These are phyloP conservation scores for Aschersonia sp. DNA, from an alignment of 2,329 filamentous ascomycete genomes.

Conservation along the genomic window DNA sequence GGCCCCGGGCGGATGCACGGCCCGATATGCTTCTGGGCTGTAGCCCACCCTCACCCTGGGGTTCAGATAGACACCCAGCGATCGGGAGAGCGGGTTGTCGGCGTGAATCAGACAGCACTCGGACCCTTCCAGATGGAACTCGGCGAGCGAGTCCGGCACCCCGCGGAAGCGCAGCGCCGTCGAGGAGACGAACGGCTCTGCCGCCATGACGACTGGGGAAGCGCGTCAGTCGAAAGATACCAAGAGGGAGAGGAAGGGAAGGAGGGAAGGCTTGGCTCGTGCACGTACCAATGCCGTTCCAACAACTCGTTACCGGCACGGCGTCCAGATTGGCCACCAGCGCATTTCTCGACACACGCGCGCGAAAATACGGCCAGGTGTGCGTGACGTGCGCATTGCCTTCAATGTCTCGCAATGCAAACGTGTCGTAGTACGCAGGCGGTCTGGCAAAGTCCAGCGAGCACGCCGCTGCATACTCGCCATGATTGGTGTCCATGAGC, in stretches of 20 bases:
- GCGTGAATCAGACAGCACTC: constrained; percentile 69
- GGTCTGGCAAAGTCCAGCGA: constrained; percentile 43
- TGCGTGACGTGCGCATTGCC: constrained; percentile 36
- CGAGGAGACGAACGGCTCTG: constrained; percentile 36
- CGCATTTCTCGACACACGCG: constrained; percentile 33
- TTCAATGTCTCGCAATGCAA: constrained; percentile 40
- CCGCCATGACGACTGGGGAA: constrained; percentile 30
- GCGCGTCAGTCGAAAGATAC: not conserved
- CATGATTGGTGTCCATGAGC: constrained; percentile 40
- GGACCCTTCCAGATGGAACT: constrained; percentile 54
- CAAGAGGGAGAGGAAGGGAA: not conserved
- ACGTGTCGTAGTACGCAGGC: constrained; percentile 45
- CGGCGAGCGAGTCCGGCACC: constrained; percentile 45
- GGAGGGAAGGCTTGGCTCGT: not conserved
- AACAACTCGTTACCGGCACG: constrained; percentile 30
- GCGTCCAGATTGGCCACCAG: constrained; percentile 31
- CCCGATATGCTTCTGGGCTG: constrained; percentile 34
- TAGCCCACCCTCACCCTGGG: constrained; percentile 56
- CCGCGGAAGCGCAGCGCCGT: constrained; percentile 44
- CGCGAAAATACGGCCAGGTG: constrained; percentile 45
- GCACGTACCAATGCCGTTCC: constrained; percentile 27
- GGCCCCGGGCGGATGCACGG: constrained; percentile 23
- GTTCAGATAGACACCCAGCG: constrained; percentile 50
- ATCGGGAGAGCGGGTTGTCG: constrained; percentile 45
- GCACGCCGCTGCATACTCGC: constrained; percentile 47